Conservation (phyloP, 208 protist genomes). For the Lotmaria passim region DNA sequence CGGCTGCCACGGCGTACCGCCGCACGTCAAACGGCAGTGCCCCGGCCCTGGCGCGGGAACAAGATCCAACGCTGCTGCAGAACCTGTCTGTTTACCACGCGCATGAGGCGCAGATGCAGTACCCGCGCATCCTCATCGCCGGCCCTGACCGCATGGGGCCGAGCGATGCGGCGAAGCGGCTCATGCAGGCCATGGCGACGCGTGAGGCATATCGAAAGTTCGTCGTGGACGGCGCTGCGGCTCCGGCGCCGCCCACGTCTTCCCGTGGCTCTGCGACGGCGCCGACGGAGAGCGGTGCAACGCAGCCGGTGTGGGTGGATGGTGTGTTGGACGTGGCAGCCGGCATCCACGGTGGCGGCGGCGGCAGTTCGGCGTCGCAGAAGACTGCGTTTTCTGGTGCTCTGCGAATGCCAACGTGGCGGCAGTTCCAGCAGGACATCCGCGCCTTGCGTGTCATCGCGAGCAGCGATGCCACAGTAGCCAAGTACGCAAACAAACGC, state of each 20-base stretch:
- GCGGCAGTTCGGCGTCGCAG: neutral
- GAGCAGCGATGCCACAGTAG: conserved; percentile 47
- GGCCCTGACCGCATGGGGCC: conserved; percentile 43
- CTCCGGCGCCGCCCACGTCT: too few relatives aligned
- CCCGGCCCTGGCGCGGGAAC: conserved; percentile 15
- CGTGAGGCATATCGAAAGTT: conserved; percentile 65
- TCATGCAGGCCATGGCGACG: conserved; percentile 39
- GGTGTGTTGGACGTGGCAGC: conserved; percentile 17
- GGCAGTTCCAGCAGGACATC: conserved; percentile 65
- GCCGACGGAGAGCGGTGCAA: neutral
- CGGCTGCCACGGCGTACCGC: conserved; percentile 2
- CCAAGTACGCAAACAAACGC: conserved; percentile 73
- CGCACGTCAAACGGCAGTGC: conserved; percentile 10
- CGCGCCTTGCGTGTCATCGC: conserved; percentile 50
- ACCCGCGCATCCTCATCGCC: conserved; percentile 77
- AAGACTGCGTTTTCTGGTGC: neutral
- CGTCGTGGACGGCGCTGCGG: conserved; percentile 7
- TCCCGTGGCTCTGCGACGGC: neutral
- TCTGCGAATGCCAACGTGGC: conserved; percentile 60
- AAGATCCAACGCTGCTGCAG: conserved; percentile 23
- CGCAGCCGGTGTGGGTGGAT: conserved; percentile 15
- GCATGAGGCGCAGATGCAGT: conserved; percentile 44
- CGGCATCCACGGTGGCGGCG: neutral
- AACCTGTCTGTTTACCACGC: conserved; percentile 16
- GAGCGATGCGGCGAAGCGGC: conserved; percentile 38